Conservation (phyloP, 306 rosid genomes). For the Gynostemma pentaphyllum region DNA sequence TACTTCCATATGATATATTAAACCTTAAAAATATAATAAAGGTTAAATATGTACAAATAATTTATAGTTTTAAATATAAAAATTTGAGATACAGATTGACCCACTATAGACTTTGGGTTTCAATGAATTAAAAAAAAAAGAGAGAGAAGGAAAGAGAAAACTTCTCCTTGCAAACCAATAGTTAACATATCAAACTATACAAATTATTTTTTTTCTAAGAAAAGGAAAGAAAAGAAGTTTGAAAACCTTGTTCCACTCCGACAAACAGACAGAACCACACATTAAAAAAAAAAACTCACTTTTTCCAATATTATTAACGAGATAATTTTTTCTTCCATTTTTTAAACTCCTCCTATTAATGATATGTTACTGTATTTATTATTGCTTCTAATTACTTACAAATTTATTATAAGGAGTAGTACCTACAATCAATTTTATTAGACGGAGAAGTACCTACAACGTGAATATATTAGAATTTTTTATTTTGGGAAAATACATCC, state of each 20-base stretch:
- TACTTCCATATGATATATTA: too few relatives aligned
- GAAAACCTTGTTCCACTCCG: conserved; percentile 1
- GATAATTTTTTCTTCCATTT: not conserved
- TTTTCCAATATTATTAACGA: too few relatives aligned
- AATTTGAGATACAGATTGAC: not conserved
- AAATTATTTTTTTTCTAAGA: too few relatives aligned
- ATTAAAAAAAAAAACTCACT: not conserved
- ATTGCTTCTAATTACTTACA: too few relatives aligned
- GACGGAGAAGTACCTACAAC: too few relatives aligned
- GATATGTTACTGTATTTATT: too few relatives aligned
- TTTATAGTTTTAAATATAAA: not conserved
- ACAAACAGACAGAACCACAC: conserved; percentile 2
- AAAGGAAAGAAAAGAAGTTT: not conserved
- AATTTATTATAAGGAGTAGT: too few relatives aligned
- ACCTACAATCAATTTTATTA: too few relatives aligned
- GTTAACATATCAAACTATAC: not conserved
- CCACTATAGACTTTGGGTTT: not conserved
- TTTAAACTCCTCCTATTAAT: not conserved
- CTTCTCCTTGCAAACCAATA: not conserved
- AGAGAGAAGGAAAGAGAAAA: not conserved
- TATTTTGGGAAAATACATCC: too few relatives aligned
- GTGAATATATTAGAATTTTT: too few relatives aligned
- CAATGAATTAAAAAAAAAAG: not conserved
- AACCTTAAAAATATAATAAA: not conserved
- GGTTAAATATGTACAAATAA: not conserved